Percentiles rank a stretch among this genome's conserved stretches.
Conservation (phyloP, 805 yeast genomes). For the Ogataea polymorpha region DNA sequence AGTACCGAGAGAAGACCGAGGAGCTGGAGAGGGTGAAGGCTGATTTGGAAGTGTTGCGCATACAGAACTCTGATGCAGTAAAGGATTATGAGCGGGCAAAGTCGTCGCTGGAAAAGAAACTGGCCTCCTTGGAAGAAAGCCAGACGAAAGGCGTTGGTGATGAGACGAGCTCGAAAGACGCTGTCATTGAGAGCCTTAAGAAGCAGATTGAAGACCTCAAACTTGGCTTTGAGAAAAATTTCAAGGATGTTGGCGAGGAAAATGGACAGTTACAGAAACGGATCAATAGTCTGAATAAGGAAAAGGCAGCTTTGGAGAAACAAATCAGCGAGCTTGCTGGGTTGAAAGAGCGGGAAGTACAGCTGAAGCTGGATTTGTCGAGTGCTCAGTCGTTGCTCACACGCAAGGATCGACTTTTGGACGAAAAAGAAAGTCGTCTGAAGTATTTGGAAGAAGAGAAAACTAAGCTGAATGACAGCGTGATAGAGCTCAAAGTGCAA, state of each 20-base stretch:
- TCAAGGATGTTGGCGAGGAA: conserved; percentile 27
- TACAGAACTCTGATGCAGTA: conserved; percentile 36
- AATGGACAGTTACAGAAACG: conserved; percentile 31
- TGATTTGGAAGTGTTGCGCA: conserved; percentile 31
- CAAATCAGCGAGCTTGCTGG: conserved; percentile 38
- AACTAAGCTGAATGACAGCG: conserved; percentile 36
- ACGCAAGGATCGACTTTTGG: conserved; percentile 42
- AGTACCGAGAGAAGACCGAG: conserved; percentile 2
- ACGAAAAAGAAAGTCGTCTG: conserved; percentile 36
- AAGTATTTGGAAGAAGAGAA: conserved; percentile 39
- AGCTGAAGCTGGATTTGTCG: conserved; percentile 47
- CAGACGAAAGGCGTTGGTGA: conserved; percentile 6
- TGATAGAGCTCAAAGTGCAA: conserved; percentile 40
- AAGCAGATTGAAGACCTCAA: conserved; percentile 17
- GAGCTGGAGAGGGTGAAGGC: conserved; percentile 2
- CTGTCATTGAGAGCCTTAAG: conserved; percentile 19
- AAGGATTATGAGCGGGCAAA: conserved; percentile 34
- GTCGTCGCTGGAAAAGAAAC: conserved; percentile 24
- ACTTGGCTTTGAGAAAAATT: conserved; percentile 19
- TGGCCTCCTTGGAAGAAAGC: conserved; percentile 16
- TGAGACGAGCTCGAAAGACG: conserved; percentile 14
- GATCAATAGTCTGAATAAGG: conserved; percentile 33
- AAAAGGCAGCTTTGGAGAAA: conserved; percentile 30
- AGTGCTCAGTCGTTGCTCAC: conserved; percentile 42
- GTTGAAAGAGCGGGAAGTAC: conserved; percentile 39